phyloP scores from a whole-genome alignment of 108 stramenopile species.

The Skeletonema grethae region DNA sequence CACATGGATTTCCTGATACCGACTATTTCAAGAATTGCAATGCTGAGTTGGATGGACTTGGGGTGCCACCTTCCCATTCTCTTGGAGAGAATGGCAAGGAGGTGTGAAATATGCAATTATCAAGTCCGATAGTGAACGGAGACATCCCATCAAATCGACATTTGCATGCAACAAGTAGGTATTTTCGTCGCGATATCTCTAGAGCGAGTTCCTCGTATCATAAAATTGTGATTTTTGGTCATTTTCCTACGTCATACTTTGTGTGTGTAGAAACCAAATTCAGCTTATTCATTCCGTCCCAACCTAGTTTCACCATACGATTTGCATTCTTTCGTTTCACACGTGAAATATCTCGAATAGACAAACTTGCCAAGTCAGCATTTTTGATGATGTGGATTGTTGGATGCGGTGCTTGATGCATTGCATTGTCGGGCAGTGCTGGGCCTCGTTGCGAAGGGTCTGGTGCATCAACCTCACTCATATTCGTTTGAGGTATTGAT shows the following conservation, averaged over 20 bases:
- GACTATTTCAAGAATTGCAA: constrained; percentile 53
- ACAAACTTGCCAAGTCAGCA: constrained; percentile 46
- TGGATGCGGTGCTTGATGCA: constrained; percentile 59
- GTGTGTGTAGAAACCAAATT: neutral
- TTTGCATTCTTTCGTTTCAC: constrained; percentile 56
- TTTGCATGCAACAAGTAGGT: too few species aligned
- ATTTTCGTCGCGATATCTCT: neutral
- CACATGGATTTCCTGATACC: constrained; percentile 60
- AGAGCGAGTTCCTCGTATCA: too few species aligned
- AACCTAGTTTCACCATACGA: constrained; percentile 33
- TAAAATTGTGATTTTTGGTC: neutral
- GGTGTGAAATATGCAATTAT: neutral
- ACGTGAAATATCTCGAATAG: constrained; percentile 46
- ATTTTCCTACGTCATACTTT: neutral
- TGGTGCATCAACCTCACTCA: neutral
- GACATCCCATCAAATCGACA: too few species aligned
- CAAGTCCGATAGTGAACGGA: too few species aligned
- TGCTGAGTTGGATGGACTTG: constrained; percentile 45
- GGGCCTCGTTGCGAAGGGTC: neutral
- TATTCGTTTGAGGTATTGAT: neutral
- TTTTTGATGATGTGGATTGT: constrained; percentile 57
- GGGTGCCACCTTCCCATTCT: constrained; percentile 39
- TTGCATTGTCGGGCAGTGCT: constrained; percentile 52
- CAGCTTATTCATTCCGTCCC: constrained; percentile 25
- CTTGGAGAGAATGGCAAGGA: constrained; percentile 11